Base-by-base conservation (phyloP, 495 filamentous ascomycete species). In the Echria macrotheca region DNA sequence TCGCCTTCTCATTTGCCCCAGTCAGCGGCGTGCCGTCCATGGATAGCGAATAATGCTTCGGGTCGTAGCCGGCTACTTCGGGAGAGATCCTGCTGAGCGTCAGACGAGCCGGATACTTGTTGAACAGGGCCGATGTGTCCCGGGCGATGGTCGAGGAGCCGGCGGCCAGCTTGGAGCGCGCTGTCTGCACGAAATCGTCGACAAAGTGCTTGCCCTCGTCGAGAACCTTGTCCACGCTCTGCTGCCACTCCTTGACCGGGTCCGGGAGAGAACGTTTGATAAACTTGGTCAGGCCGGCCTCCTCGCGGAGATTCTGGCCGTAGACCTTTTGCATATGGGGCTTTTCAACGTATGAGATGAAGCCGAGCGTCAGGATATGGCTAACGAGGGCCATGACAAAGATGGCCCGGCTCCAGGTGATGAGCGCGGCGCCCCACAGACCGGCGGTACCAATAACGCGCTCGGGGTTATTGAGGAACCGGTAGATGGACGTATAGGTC, bases 301-400 rank as follows among this genome's bases (percentile, higher is more conserved):
- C 87, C 54, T 83, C 74, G 54, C 94, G 84, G 21, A 98, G 71
- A 59, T 80, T 83, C 48, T 79, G 75, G 32, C 93, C 93, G 59
- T 98, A 98, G 19, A 96, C 76, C 70, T 96, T 97, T 68, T 96
- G 89, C 93, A 98, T 98, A 67, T 98, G 93, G 21, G 93, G 93
- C 35, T 90, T 83, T 64, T 98, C 93, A 3, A 98, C 86, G 47
- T 91, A 84, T 52, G 96, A 86, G 49, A 97, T 89, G 72, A 97
- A 96, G 36, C 73, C 81, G 36, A 97, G 73, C 2, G 84, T 87
- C 22, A 94, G 73, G 46, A 91, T 76, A 56, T 97, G 94, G 56
- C 87, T 90, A 39, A 91, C 63, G 23, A 95, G 68, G 3, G 93
- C 93, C 50, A 96, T 70, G 64, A 84, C 78, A 57, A 95, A 90